Evolutionary conservation across 352 stramenopile species (phyloP), one percentile per base, ranked within the genome.

Genomic region (Globisporangium solare): DNA sequence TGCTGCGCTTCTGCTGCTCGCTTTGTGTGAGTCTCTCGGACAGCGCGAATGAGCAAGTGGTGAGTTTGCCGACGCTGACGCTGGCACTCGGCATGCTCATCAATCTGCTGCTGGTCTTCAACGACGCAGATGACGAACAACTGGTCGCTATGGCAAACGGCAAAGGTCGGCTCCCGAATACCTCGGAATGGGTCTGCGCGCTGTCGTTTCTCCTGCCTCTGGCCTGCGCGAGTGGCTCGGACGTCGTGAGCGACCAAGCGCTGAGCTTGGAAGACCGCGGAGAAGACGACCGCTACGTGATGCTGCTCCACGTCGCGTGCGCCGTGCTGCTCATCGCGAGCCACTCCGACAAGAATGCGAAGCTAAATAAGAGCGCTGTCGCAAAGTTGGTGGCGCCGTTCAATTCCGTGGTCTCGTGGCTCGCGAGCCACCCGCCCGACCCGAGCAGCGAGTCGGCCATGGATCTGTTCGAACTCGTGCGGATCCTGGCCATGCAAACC

Each of bases 1-100:
- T 95, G 21, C 70, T 95, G 70, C 71, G 78, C 41, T 95, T 95
- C 66, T 87, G 73, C 48, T 91, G 80, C 46, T 77, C 69, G 12
- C 68, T 90, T 24, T 93, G 83, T 45, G 66, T 67, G 2, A 63
- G 72, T 11, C 88, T 92, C 39, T 68, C 76, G 10, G 58, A 74
- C 55, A 76, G 58, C n/a, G 8, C 8, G 2, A 17, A 21, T 32
- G 41, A 46, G 13, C 27, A 35, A 35, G 21, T 21, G 12, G 45
- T 37, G 11, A 76, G 69, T 43, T 56, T 93, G 22, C 80, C 78
- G 35, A 88, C 81, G 18, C 57, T 95, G 51, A 93, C 80, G 2
- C 57, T 95, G 3, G 83, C 76, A 31, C 75, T 95, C 2, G 83
- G 85, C 13, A 74, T 95, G 41, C 68, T 89, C 20, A 78, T 92